phyloP scores from a whole-genome alignment of 2,329 filamentous ascomycete species.

The Botryosphaeria dothidea region DNA sequence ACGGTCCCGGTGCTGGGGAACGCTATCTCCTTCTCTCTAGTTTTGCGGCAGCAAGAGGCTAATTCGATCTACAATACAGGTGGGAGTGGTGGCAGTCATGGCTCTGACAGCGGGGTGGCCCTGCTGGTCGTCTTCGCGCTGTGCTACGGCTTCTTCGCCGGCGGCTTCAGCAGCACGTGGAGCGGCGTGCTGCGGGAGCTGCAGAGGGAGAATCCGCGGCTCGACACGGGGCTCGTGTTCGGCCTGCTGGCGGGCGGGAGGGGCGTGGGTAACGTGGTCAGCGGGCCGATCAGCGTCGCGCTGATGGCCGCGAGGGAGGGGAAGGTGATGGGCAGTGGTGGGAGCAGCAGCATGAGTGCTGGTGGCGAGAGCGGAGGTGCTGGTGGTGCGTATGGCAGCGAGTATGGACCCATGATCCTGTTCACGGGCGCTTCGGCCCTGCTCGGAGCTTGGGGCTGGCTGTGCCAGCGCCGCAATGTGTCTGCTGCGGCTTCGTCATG shows the following conservation, averaged over 20 bases:
- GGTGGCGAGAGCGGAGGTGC: constrained; percentile 24
- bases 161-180: constrained; percentile 44
- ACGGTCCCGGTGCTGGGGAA: too few relatives aligned
- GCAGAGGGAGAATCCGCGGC: constrained; percentile 9
- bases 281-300: constrained; percentile 51
- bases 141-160: constrained; percentile 45
- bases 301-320: constrained; percentile 29
- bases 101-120: constrained; percentile 24
- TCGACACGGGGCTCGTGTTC: constrained; percentile 49
- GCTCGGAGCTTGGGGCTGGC: constrained; percentile 16
- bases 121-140: constrained; percentile 46
- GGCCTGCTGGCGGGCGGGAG: constrained; percentile 47
- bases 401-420: constrained; percentile 38
- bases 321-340: constrained; percentile 21
- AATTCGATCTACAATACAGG: too few relatives aligned
- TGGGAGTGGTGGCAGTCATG: neutral
- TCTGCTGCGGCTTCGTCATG: neutral
- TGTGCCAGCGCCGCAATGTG: neutral
- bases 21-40: too few relatives aligned
- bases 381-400: constrained; percentile 32
- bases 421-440: constrained; percentile 37
- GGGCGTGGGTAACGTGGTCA: constrained; percentile 52
- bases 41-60: too few relatives aligned
- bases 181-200: constrained; percentile 27
- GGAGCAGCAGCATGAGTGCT: constrained; percentile 23